These are phyloP conservation scores for Metschnikowia hibisci DNA, from an alignment of 805 yeast genomes.

Conservation along the genomic window DNA sequence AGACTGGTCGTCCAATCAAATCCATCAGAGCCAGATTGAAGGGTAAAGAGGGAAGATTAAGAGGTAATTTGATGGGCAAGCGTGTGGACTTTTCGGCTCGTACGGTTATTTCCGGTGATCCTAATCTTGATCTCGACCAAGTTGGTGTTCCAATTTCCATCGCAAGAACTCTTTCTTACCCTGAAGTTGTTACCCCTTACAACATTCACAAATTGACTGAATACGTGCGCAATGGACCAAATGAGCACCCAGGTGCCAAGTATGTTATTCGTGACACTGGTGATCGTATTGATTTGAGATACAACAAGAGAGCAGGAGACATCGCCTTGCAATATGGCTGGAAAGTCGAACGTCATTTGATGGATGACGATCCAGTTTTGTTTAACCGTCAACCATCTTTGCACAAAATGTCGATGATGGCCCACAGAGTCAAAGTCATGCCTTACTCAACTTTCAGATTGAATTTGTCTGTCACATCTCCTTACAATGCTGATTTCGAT, in stretches of 20 bases:
- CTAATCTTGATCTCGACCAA: slow-evolving; percentile 94
- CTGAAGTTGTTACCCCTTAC: slow-evolving; percentile 96
- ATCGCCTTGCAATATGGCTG: slow-evolving; percentile 97
- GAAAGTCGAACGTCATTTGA: slow-evolving; percentile 97
- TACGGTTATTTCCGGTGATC: slow-evolving; percentile 99
- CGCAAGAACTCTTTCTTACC: slow-evolving; percentile 92
- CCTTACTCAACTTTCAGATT: slow-evolving; percentile 97
- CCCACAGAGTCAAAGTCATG: slow-evolving; percentile 97
- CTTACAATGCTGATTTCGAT: slow-evolving; percentile 99
- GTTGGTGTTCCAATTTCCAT: slow-evolving; percentile 98
- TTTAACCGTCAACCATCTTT: slow-evolving; percentile 99
- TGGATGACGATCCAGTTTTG: slow-evolving; percentile 96
- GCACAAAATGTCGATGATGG: slow-evolving; percentile 99
- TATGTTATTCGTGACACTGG: slow-evolving; percentile 98
- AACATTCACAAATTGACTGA: slow-evolving; percentile 92
- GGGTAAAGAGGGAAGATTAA: slow-evolving; percentile 98
- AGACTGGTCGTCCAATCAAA: slow-evolving; percentile 97
- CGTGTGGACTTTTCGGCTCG: slow-evolving; percentile 99
- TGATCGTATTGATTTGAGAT: slow-evolving; percentile 95
- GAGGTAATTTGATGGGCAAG: slow-evolving; percentile 99
- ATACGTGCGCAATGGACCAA: slow-evolving; percentile 95
- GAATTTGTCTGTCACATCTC: slow-evolving; percentile 95
- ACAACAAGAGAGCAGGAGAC: slow-evolving; percentile 97
- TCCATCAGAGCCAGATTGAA: slow-evolving; percentile 98
- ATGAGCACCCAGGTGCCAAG: slow-evolving; percentile 99